Evolutionary conservation across 129 eudicot species (phyloP), one percentile per base, ranked within the genome.

Genomic region (Heracleum sosnowskyi): DNA sequence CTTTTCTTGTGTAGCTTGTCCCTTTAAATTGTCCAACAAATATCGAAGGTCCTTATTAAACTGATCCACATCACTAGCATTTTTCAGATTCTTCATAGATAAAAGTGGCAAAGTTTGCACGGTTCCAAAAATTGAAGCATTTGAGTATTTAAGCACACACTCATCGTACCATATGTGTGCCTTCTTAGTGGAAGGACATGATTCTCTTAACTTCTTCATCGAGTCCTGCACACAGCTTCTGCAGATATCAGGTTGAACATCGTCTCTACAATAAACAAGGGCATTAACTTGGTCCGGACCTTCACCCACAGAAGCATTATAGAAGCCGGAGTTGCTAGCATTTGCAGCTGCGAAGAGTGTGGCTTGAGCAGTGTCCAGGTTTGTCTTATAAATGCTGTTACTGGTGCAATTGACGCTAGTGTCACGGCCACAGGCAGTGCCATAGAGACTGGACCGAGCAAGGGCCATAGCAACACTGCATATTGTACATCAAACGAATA

Each of bases 121-220:
- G 4, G 4, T 47, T 15, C 78, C 22, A 40, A 77, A 24, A 3
- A 91, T 60, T 18, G 86, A 51, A 33, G 76, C 57, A 44, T 79
- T 53, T 0, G 90, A 82, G 82, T 85, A 85, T 46, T 87, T 74
- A 36, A 91, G 28, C 90, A 81, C 80, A 74, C 97, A 88, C 12
- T 79, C 74, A 8, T 78, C 85, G 13, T 79, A 75, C 84, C 82
- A 85, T 1, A 77, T 76, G 20, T 70, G 69, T 5, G 88, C 88
- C 22, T 74, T 70, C 55, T 45, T 76, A 28, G 28, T 57, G 36
- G 47, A 29, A 18, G 87, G 85, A 62, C 91, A 88, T 1, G 26
- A 9, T 45, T 49, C 39, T 31, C 64, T 12, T 68, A 83, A 2
- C 41, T 16, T 77, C 1, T 12, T 11, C 2, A 73, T 69, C 0